These are phyloP conservation scores for Trebouxia sp. DNA, from an alignment of 139 green algal species.

Conservation along the genomic window DNA sequence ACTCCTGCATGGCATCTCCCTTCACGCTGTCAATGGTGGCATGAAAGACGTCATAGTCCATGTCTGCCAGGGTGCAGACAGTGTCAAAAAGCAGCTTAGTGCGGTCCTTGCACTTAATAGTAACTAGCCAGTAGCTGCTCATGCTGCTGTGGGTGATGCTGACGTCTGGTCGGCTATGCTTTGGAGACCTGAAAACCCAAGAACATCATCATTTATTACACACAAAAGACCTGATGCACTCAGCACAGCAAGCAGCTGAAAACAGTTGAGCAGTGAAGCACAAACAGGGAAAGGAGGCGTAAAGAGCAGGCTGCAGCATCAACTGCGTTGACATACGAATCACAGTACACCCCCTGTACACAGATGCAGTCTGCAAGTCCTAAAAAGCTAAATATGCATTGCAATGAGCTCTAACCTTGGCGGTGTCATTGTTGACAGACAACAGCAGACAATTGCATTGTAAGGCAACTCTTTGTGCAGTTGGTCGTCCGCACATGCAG, in stretches of 20 bases:
- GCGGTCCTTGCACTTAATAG: slow-evolving; percentile 84
- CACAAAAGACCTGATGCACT: not conserved
- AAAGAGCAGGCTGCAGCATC: too few species aligned
- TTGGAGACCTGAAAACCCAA: slow-evolving; percentile 40
- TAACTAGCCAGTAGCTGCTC: slow-evolving; percentile 85
- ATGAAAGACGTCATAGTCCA: slow-evolving; percentile 94
- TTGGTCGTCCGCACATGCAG: not conserved
- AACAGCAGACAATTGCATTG: not conserved
- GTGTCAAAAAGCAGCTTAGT: slow-evolving; percentile 87
- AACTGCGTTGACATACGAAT: too few species aligned
- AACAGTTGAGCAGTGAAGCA: too few species aligned
- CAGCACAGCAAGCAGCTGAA: not conserved
- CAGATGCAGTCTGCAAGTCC: too few species aligned
- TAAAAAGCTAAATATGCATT: too few species aligned
- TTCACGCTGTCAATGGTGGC: slow-evolving; percentile 79
- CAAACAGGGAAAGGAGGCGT: too few species aligned
- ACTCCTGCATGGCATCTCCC: slow-evolving; percentile 66
- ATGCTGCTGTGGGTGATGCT: slow-evolving; percentile 63
- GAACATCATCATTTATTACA: too few species aligned
- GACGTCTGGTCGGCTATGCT: slow-evolving; percentile 59
- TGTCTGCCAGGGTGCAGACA: slow-evolving; percentile 87
- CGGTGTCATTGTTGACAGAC: too few species aligned
- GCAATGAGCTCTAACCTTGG: too few species aligned
- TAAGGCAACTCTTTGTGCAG: not conserved
- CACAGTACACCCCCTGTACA: too few species aligned